A percentile compares a stretch with the other conserved stretches of the same genome.
Conservation (phyloP, 352 stramenopile genomes). For the Globisporangium nunn region DNA sequence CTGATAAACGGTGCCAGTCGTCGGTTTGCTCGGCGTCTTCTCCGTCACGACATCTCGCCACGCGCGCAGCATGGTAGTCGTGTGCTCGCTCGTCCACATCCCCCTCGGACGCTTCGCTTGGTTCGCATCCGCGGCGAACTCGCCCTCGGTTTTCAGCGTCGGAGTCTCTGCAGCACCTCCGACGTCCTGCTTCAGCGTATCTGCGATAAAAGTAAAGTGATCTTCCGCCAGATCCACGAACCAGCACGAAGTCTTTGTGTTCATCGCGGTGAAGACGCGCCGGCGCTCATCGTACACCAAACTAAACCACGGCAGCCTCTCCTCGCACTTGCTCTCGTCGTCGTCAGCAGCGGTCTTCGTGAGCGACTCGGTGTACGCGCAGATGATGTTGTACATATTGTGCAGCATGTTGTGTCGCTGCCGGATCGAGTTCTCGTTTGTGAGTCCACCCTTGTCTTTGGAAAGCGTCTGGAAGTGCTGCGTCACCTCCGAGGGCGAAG, state of each 20-base stretch:
- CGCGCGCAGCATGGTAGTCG: neutral
- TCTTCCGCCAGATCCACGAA: constrained; percentile 1
- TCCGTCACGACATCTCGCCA: constrained; percentile 1
- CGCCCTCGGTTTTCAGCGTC: neutral
- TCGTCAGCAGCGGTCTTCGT: neutral
- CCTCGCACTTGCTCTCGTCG: neutral
- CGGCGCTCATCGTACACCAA: neutral
- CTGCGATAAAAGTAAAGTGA: neutral
- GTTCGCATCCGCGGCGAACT: neutral
- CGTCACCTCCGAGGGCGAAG: neutral
- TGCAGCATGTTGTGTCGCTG: neutral
- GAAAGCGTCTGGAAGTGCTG: neutral
- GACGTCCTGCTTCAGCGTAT: neutral
- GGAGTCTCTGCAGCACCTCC: neutral
- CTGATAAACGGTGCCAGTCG: neutral
- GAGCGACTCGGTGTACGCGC: neutral
- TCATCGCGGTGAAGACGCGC: neutral
- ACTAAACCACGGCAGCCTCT: neutral
- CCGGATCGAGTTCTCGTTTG: constrained; percentile 1
- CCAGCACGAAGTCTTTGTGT: constrained; percentile 1
- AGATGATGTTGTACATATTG: constrained; percentile 2
- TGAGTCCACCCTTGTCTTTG: neutral
- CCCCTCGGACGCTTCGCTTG: neutral
- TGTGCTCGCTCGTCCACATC: neutral
- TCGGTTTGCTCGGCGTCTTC: neutral